Percentiles rank a stretch among this genome's conserved stretches.
phyloP scores from a whole-genome alignment of 2,329 filamentous ascomycete genomes.

The Paraconiothyrium sp. region DNA sequence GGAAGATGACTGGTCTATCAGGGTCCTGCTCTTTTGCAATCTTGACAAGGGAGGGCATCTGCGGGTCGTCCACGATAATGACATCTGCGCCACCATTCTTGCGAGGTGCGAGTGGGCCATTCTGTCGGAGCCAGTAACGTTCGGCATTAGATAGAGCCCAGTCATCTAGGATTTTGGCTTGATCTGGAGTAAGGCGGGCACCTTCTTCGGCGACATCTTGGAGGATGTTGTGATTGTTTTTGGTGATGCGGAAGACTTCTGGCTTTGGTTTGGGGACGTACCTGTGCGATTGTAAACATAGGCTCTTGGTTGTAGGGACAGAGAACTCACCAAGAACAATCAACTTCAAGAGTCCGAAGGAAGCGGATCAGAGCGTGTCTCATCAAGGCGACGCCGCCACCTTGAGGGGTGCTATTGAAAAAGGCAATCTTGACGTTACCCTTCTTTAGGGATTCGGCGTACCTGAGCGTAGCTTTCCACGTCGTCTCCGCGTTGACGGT shows the following conservation, averaged over 20 bases:
- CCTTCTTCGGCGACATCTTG: constrained; percentile 76
- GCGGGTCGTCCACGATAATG: constrained; percentile 82
- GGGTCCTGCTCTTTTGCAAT: constrained; percentile 77
- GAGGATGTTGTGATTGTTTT: constrained; percentile 88
- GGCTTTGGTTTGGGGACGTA: constrained; percentile 81
- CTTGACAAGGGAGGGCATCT: constrained; percentile 82
- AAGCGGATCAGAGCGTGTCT: constrained; percentile 80
- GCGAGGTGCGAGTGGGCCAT: constrained; percentile 71
- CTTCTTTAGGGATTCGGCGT: constrained; percentile 68
- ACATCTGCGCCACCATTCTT: constrained; percentile 78
- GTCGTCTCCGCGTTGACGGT: constrained; percentile 68
- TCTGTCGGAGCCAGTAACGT: constrained; percentile 75
- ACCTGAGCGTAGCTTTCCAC: constrained; percentile 72
- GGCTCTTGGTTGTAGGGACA: not conserved
- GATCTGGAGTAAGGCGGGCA: constrained; percentile 70
- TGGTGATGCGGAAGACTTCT: constrained; percentile 83
- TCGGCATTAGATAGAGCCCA: constrained; percentile 80
- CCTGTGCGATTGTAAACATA: constrained; percentile 50
- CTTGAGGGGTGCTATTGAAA: constrained; percentile 82
- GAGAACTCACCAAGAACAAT: constrained; percentile 74
- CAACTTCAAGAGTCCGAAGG: constrained; percentile 70
- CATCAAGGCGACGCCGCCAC: constrained; percentile 86
- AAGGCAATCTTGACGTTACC: constrained; percentile 76
- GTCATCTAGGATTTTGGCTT: constrained; percentile 70
- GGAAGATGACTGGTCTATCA: constrained; percentile 79